phyloP scores from a whole-genome alignment of 306 rosid species.

The Elaeagnus macrophylla region DNA sequence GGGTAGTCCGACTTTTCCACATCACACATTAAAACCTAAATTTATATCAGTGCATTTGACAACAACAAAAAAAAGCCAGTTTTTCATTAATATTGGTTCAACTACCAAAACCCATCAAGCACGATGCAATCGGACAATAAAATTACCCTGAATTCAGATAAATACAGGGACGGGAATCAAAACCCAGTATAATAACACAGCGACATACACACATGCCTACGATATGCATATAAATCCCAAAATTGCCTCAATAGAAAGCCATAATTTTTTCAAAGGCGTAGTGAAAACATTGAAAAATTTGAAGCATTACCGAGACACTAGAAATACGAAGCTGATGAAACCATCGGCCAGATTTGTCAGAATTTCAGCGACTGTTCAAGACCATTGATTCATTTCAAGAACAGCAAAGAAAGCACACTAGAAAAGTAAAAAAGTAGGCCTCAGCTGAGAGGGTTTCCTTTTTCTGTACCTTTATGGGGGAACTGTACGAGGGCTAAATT shows the following conservation, averaged over 20 bases:
- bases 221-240: background rate
- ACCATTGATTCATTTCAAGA: background rate
- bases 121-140: background rate
- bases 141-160: background rate
- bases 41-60: too few relatives aligned
- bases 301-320: constrained; percentile 3
- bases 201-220: background rate
- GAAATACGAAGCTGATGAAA: background rate
- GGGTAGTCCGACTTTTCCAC: background rate
- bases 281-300: background rate
- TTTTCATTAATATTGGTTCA: background rate
- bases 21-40: too few relatives aligned
- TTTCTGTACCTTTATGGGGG: background rate
- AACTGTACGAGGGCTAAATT: too few relatives aligned
- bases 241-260: background rate
- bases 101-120: background rate
- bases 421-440: background rate
- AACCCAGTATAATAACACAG: background rate
- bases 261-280: background rate
- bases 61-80: background rate
- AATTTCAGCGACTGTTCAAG: background rate
- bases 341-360: background rate
- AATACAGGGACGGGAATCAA: background rate
- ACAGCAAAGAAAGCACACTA: background rate
- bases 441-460: background rate